These are phyloP conservation scores for Boletales sp. DNA, from an alignment of 768 basidiomycete species.

Conservation along the genomic window DNA sequence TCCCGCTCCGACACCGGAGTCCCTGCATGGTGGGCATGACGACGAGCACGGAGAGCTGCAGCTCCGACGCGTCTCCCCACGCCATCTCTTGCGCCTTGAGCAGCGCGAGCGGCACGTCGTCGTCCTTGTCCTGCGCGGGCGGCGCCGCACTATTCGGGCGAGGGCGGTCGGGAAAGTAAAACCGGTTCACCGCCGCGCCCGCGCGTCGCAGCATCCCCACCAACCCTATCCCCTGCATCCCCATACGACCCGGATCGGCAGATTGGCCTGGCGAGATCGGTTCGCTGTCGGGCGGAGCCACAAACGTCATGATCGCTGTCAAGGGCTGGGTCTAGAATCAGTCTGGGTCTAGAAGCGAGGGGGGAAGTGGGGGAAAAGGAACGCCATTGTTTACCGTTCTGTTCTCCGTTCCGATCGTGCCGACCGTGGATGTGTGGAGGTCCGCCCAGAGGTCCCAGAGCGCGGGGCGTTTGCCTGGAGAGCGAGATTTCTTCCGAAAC, in stretches of 20 bases:
- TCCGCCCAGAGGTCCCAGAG: slow-evolving; percentile 45
- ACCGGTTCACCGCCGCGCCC: slow-evolving; percentile 2
- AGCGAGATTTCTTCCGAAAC: not conserved
- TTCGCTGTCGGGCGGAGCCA: not conserved
- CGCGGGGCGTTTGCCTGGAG: slow-evolving; percentile 32
- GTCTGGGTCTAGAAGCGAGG: too few relatives aligned
- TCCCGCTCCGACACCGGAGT: not conserved
- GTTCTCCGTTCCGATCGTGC: slow-evolving; percentile 32
- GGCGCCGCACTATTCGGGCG: not conserved
- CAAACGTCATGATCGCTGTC: slow-evolving; percentile 15
- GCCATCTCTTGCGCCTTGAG: not conserved
- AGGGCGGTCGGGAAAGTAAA: not conserved
- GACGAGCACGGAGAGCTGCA: slow-evolving; percentile 41
- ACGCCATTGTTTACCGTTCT: slow-evolving; percentile 33
- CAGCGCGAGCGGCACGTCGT: not conserved
- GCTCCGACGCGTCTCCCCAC: slow-evolving; percentile 11
- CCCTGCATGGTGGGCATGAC: slow-evolving; percentile 36
- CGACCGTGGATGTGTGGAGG: too few relatives aligned
- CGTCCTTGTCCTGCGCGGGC: not conserved
- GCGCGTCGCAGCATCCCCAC: not conserved
- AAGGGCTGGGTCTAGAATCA: slow-evolving; percentile 17
- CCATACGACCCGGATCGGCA: too few relatives aligned
- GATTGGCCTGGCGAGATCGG: too few relatives aligned
- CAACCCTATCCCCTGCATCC: not conserved
- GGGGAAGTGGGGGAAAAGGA: too few relatives aligned